Evolutionary conservation across 2,329 filamentous ascomycete species (phyloP).

Genomic region (Leptodontidium sp.): DNA sequence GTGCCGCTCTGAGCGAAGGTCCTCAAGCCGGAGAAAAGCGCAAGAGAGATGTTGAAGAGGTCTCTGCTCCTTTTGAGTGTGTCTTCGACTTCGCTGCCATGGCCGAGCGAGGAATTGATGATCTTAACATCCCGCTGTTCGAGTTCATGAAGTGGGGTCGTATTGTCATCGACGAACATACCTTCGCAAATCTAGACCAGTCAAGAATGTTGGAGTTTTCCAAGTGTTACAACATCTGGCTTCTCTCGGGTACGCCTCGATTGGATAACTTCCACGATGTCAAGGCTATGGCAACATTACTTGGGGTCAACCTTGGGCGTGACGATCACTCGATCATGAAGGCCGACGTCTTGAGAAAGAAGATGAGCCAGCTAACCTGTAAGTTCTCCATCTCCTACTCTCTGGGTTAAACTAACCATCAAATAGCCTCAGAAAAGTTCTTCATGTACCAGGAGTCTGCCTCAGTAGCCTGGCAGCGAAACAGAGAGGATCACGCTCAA

Average conservation of each 20-base stretch:
- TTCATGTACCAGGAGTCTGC: slow-evolving; percentile 57
- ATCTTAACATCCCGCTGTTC: slow-evolving; percentile 50
- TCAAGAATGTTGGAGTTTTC: slow-evolving; percentile 9
- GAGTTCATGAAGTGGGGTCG: slow-evolving; percentile 64
- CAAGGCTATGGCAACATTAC: slow-evolving; percentile 63
- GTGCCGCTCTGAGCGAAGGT: neutral
- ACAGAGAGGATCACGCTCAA: slow-evolving; percentile 60
- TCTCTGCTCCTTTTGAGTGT: neutral
- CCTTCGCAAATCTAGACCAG: slow-evolving; percentile 56
- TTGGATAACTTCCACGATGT: slow-evolving; percentile 66
- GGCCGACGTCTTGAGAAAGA: slow-evolving; percentile 53
- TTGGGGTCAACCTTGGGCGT: slow-evolving; percentile 62
- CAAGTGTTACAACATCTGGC: slow-evolving; percentile 52
- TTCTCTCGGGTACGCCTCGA: slow-evolving; percentile 69
- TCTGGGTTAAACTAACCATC: slow-evolving; percentile 22
- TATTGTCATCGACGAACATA: slow-evolving; percentile 71
- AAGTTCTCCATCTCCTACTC: slow-evolving; percentile 31
- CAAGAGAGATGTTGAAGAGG: neutral
- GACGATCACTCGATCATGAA: slow-evolving; percentile 56
- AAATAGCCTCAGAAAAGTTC: slow-evolving; percentile 61
- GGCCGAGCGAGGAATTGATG: neutral
- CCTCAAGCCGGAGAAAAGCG: slow-evolving; percentile 16
- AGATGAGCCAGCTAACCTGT: slow-evolving; percentile 54
- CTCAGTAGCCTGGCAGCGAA: slow-evolving; percentile 60
- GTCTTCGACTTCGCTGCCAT: neutral